Evolutionary conservation across 1,284 basidiomycete genomes (phyloP).

Genomic region (Ceratobasidium sp.): DNA sequence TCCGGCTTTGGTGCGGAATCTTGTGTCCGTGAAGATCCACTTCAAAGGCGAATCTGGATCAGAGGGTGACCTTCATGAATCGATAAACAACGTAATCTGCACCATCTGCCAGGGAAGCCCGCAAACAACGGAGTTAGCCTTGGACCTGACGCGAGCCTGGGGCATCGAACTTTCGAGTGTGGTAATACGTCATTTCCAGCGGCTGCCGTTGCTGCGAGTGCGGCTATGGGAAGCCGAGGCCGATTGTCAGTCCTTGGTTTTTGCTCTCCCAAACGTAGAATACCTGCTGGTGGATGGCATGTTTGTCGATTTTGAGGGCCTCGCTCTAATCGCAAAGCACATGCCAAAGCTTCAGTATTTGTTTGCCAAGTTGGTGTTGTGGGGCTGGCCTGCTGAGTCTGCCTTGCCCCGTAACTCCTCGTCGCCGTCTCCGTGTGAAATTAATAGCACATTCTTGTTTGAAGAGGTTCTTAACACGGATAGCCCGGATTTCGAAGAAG

Average conservation of each 20-base stretch:
- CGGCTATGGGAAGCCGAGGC: not conserved
- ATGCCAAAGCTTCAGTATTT: slow-evolving; percentile 2
- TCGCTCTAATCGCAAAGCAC: not conserved
- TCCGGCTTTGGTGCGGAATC: not conserved
- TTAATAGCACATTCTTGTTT: no score
- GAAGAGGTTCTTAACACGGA: no score
- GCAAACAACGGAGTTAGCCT: not conserved
- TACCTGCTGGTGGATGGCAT: not conserved
- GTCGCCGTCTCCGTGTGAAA: no score
- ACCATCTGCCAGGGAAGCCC: slow-evolving; percentile 4
- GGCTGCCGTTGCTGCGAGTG: not conserved
- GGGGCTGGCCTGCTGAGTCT: not conserved
- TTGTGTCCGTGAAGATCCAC: not conserved
- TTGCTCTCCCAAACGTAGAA: slow-evolving; percentile 2
- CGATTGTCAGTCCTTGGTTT: not conserved
- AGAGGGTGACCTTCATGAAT: no score
- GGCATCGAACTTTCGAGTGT: not conserved
- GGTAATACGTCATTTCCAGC: not conserved
- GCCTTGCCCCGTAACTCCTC: no score
- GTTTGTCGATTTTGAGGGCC: not conserved
- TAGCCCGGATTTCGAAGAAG: no score
- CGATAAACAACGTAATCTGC: not conserved
- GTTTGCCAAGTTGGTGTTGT: not conserved
- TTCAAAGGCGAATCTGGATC: not conserved
- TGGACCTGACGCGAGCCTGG: not conserved